These are phyloP conservation scores for Blumeriella jaapii DNA, from an alignment of 2,329 filamentous ascomycete species.

Conservation along the genomic window DNA sequence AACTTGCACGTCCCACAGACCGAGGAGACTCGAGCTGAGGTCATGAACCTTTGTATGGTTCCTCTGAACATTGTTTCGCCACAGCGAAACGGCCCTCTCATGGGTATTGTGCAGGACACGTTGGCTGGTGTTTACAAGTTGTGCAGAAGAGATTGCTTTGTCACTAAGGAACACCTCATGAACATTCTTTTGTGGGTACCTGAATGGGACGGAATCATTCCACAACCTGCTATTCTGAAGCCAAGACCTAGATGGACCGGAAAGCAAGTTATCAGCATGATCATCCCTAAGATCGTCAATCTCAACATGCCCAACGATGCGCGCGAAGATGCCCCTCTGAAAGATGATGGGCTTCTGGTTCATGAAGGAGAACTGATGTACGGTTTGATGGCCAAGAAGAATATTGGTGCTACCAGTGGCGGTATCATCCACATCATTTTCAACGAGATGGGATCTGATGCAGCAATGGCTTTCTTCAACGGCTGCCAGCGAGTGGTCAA, in stretches of 20 bases:
- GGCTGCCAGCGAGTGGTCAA: constrained; percentile 89
- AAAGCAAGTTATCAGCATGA: constrained; percentile 93
- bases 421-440: constrained; percentile 94
- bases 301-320: constrained; percentile 55
- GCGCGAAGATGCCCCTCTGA: constrained; percentile 46
- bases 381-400: constrained; percentile 87
- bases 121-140: constrained; percentile 96
- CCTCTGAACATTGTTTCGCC: constrained; percentile 97
- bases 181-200: constrained; percentile 96
- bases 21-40: constrained; percentile 90
- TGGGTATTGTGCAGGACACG: constrained; percentile 99
- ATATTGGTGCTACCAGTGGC: constrained; percentile 76
- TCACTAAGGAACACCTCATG: constrained; percentile 87
- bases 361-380: constrained; percentile 83
- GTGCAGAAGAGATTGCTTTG: constrained; percentile 81
- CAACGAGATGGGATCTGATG: constrained; percentile 81
- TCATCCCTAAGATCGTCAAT: constrained; percentile 80
- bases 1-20: constrained; percentile 98
- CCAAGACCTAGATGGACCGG: constrained; percentile 91
- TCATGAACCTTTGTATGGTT: constrained; percentile 93
- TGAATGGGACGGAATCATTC: constrained; percentile 92
- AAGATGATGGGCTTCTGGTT: constrained; percentile 71
- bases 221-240: constrained; percentile 86
- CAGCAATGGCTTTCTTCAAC: constrained; percentile 91
- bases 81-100: constrained; percentile 89